Evolutionary conservation across 345 rosid species (phyloP), one percentile per base, ranked within the genome.

Genomic region (Hibiscus trionum): DNA sequence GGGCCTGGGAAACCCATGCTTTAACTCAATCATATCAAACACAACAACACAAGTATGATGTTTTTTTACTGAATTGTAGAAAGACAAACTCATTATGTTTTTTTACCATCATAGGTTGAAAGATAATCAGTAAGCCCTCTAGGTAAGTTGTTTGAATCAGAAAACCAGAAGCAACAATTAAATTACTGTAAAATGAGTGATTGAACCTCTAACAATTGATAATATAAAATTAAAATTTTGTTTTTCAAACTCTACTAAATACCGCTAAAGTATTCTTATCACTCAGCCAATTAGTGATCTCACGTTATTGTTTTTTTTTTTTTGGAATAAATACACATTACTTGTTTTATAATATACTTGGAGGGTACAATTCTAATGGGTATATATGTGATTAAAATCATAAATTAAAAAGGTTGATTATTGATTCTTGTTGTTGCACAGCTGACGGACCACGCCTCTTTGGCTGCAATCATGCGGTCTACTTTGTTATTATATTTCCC

Each of bases 381-480:
- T 14, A 49, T n/a, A n/a, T n/a, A n/a, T 49, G 53, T 49, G 53
- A 49, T 49, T 49, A 49, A 49, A 49, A 49, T 49, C n/a, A 49
- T 49, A 49, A 3, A 46, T 88, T 63, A 77, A 93, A 90, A 5
- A 86, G 90, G 16, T 3, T 82, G 87, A 78, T 87, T n/a, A n/a
- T 53, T 83, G 79, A 73, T 76, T 31, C 78, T 16, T 52, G 19
- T 52, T 52, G 19, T 77, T 80, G 73, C 76, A 82, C 55, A 50
- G 7, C 19, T 16, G 14, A 50, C 55, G 4, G 90, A 89, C 91
- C 96, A 90, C 91, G 96, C 97, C 89, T 87, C 84, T 86, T 87
- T 83, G 81, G 80, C 80, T 75, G 89, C 91, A 88, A 92, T 92
- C 85, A 92, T 90, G 85, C 66, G 88, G 91, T 90, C 92, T 85